Base-by-base conservation (phyloP, 768 basidiomycete genomes). In the Mycena vitilis region DNA sequence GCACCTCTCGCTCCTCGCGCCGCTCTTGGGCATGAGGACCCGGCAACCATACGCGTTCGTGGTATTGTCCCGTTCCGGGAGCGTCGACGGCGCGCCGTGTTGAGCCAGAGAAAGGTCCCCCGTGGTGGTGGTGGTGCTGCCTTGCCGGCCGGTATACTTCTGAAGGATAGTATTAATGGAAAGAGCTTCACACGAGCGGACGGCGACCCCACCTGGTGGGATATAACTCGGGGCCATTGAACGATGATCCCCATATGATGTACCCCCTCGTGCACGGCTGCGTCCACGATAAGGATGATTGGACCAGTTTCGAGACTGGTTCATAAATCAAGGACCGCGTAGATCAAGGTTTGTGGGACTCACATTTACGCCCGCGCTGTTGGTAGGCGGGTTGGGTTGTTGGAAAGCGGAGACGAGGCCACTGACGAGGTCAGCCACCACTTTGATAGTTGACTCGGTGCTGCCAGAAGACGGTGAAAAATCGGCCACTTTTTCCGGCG, bases 361-460 rank as follows among this genome's bases (percentile, higher is more conserved):
- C 18, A 42, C 38, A 25, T 7, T 23, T 5, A 40, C 11, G 2
- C 37, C 22, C 9, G 11, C 25, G 56, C 42, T 25, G 56, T 23
- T 42, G 20, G 22, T 25, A 9, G 40, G 23, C 25, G 40, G 15
- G 5, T 8, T 15, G n/a, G 30, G 42, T 20, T 58, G 42, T 2
- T 34, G 45, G 25, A 65, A 65, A 6, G 25, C 20, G 10, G 56
- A 52, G 25, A 59, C 64, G n/a, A 65, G 25, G 20, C 38, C 56
- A 18, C 0, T 30, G 25, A 65, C 64, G 5, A 65, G 57, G 20
- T 65, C 64, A 13, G 55, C 55, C 25, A 65, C 40, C 18, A 65
- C 30, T 38, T 45, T 45, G 20, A 65, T 48, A 4, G 40, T 53
- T 16, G 47, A 30, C 20, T 44, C 40, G 37, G 11, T 61, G 12